Base-by-base conservation (phyloP, 306 rosid species). In the Sophora flavescens region DNA sequence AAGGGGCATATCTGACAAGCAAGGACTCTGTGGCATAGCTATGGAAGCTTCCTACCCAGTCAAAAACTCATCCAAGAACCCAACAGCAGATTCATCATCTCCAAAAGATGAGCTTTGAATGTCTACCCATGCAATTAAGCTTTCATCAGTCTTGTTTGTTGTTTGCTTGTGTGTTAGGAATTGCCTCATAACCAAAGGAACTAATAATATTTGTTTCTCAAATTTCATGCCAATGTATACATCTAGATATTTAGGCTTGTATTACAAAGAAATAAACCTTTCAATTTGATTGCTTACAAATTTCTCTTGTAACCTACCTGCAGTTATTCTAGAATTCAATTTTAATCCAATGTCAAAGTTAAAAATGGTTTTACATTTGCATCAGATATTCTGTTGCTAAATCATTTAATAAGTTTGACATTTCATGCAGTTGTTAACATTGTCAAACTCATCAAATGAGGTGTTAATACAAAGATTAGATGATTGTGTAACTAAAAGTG, bases 11-110 rank as follows among this genome's bases (percentile, higher is more conserved):
- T 74, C 87, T 26, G 44, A 65, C 2, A 44, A 87, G 26, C 84
- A 86, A 28, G 98, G 99, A 5, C 76, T 82, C 7, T 96, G 96
- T 50, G 96, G 97, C 79, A 87, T 92, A 64, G 92, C 96, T 8
- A 88, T 87, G 91, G 78, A 71, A 57, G 89, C 99, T 78, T 96
- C 97, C 13, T 96, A 92, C 78, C 99, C 99, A 18, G 56, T 89
- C 83, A 96, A 89, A 86, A 82, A 72, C 66, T 85, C 96, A 15
- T 65, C 89, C 39, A 28, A 4, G 1, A 87, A 84, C 61, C 90
- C 97, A 68, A 63, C 63, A 54, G 76, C 56, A 60, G 35, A 62
- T 5, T 10, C 84, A 33, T 75, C 79, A 42, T 57, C 79, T 54
- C 68, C 56, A 12, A 87, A 75, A 78, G 97, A 91, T 30, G 97